Conservation (phyloP, 1,284 basidiomycete genomes). For the Austroboletus novae-zelandiae region DNA sequence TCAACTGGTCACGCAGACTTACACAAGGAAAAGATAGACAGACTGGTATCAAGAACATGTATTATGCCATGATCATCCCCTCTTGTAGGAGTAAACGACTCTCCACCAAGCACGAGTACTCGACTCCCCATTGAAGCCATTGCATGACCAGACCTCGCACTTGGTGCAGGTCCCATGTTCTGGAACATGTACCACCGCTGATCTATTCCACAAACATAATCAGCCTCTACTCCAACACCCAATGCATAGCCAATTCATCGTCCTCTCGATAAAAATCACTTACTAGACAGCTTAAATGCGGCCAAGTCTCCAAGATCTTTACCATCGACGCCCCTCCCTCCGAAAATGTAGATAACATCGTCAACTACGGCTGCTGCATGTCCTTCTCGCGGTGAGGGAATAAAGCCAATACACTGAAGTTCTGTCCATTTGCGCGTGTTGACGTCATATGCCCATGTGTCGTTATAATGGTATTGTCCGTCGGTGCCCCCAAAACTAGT, state of each 20-base stretch:
- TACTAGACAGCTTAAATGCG: constrained; percentile 95
- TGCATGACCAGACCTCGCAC: constrained; percentile 89
- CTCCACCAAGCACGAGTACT: constrained; percentile 93
- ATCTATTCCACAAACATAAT: constrained; percentile 39
- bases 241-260: not conserved
- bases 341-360: constrained; percentile 98
- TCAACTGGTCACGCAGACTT: constrained; percentile 2
- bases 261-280: constrained; percentile 31
- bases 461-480: constrained; percentile 98
- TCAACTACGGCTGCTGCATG: constrained; percentile 97
- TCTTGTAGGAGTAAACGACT: constrained; percentile 76
- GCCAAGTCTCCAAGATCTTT: constrained; percentile 95
- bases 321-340: constrained; percentile 95
- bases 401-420: constrained; percentile 95
- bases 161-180: constrained; percentile 96
- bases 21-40: constrained; percentile 33
- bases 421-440: constrained; percentile 86
- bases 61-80: constrained; percentile 82
- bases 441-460: constrained; percentile 96
- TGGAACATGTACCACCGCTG: constrained; percentile 99
- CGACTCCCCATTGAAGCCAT: constrained; percentile 89
- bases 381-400: constrained; percentile 94
- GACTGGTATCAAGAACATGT: constrained; percentile 92
- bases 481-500: constrained; percentile 96
- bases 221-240: constrained; percentile 2